phyloP scores from a whole-genome alignment of 1,139 yeast genomes.

The Hansenula sp. region DNA sequence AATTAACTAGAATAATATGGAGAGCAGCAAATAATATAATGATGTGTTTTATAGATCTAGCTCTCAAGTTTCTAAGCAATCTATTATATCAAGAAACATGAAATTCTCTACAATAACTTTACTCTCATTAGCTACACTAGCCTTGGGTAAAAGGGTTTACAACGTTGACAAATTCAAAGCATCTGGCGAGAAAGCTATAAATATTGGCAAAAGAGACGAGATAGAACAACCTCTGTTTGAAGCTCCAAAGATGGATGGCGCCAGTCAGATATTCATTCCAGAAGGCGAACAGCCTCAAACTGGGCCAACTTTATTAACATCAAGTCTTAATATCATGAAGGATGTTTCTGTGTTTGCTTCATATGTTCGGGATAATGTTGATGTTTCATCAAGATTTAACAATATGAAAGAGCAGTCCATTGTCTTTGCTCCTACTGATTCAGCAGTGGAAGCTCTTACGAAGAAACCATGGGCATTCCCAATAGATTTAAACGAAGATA shows the following conservation, averaged over 20 bases:
- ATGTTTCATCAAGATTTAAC: slow-evolving; percentile 39
- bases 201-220: neutral
- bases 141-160: neutral
- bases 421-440: slow-evolving; percentile 59
- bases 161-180: neutral
- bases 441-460: slow-evolving; percentile 39
- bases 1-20: no score
- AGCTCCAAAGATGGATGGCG: neutral
- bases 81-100: no score
- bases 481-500: slow-evolving; percentile 30
- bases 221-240: neutral
- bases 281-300: slow-evolving; percentile 22
- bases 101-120: neutral
- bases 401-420: slow-evolving; percentile 33
- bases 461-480: slow-evolving; percentile 75
- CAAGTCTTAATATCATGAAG: slow-evolving; percentile 36
- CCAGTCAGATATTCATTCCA: slow-evolving; percentile 2
- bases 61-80: no score
- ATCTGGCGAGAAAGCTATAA: neutral
- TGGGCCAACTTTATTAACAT: slow-evolving; percentile 28
- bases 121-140: neutral
- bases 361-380: slow-evolving; percentile 50
- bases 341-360: slow-evolving; percentile 49
- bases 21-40: neutral
- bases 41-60: no score